Evolutionary conservation across 805 yeast species (phyloP).

Genomic region (Metschnikowia corniflorae): DNA sequence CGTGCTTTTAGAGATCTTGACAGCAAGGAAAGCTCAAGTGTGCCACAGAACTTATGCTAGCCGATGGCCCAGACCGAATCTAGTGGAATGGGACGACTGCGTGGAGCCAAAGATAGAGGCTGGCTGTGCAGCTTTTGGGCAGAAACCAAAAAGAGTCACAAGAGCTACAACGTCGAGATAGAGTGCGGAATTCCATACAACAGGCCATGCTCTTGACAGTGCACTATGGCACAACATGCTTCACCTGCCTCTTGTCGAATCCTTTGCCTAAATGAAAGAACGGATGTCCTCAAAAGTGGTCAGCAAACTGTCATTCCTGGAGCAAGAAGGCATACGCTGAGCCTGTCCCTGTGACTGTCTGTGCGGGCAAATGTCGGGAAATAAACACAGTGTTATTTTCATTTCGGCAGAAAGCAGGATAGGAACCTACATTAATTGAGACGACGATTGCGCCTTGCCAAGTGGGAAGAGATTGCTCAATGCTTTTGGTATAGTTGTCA

Average conservation of each 20-base stretch:
- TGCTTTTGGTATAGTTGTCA: constrained; percentile 48
- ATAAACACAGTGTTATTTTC: constrained; percentile 58
- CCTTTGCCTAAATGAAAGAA: constrained; percentile 51
- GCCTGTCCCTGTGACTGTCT: constrained; percentile 51
- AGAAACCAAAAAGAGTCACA: no score
- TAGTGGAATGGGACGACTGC: no score
- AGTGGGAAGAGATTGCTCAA: constrained; percentile 58
- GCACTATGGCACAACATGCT: constrained; percentile 62
- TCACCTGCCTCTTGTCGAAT: constrained; percentile 48
- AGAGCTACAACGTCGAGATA: constrained; percentile 28
- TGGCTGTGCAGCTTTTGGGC: no score
- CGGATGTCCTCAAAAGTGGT: constrained; percentile 69
- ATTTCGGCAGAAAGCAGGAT: constrained; percentile 27
- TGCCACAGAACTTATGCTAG: no score
- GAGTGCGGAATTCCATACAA: constrained; percentile 47
- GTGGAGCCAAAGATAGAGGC: no score
- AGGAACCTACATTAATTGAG: constrained; percentile 53
- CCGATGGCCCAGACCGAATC: no score
- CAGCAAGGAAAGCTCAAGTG: no score
- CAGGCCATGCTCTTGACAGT: constrained; percentile 53
- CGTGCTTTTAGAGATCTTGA: no score
- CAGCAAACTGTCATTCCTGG: constrained; percentile 58
- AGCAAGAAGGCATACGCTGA: constrained; percentile 49
- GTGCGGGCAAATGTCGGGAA: constrained; percentile 56
- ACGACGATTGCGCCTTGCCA: constrained; percentile 61